Conservation (phyloP, 768 basidiomycete species). For the Pilatotrama ljubarskyi region DNA sequence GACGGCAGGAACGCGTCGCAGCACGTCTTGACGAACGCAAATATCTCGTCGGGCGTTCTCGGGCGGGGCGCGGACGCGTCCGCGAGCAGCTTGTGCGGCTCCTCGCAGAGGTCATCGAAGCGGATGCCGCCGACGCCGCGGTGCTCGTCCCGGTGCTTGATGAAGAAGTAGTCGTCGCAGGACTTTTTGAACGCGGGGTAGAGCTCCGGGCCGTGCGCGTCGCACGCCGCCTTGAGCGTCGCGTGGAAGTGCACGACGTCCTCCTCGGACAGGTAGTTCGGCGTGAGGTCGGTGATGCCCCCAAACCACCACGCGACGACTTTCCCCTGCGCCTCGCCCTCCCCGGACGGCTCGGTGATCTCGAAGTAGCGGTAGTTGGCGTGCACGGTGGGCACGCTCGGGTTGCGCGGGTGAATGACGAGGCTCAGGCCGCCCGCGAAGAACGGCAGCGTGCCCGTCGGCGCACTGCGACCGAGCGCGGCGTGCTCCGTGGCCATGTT, state of each 20-base stretch:
- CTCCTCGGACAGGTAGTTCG: constrained; percentile 86
- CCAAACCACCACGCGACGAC: constrained; percentile 98
- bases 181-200: constrained; percentile 87
- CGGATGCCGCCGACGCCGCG: constrained; percentile 95
- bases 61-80: constrained; percentile 42
- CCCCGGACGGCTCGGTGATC: constrained; percentile 55
- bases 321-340: constrained; percentile 39
- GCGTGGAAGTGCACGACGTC: constrained; percentile 88
- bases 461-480: constrained; percentile 47
- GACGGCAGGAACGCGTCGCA: constrained; percentile 86
- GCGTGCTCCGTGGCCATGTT: constrained; percentile 95
- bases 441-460: constrained; percentile 73
- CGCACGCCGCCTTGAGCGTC: constrained; percentile 75
- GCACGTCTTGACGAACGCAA: constrained; percentile 67
- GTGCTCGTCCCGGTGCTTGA: constrained; percentile 82
- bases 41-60: constrained; percentile 65
- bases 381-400: constrained; percentile 91
- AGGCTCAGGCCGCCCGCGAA: constrained; percentile 91
- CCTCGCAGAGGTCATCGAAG: constrained; percentile 87
- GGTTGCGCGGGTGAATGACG: constrained; percentile 93
- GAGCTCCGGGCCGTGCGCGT: constrained; percentile 63
- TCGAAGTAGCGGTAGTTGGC: constrained; percentile 99
- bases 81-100: constrained; percentile 59
- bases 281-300: constrained; percentile 93
- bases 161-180: constrained; percentile 98